Percentiles rank a stretch among this genome's conserved stretches.
phyloP scores from a whole-genome alignment of 1,284 basidiomycete genomes.

The Xerocomus cyaneibrunnescens region DNA sequence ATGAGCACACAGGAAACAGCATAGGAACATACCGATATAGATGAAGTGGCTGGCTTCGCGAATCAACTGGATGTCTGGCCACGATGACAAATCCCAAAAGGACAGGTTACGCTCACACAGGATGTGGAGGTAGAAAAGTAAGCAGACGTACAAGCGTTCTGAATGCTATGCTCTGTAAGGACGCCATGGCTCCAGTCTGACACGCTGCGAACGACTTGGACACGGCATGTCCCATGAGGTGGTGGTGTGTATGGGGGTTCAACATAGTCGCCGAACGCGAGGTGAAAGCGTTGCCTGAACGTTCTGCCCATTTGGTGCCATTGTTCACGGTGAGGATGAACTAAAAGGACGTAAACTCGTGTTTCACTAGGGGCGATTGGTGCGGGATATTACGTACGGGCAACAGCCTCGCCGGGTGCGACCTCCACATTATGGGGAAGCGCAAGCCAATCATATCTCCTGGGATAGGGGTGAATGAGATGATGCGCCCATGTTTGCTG shows the following conservation, averaged over 20 bases:
- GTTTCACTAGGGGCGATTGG: not conserved
- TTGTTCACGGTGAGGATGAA: conserved; percentile 66
- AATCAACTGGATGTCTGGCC: conserved; percentile 77
- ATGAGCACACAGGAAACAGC: not conserved
- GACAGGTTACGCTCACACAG: conserved; percentile 5
- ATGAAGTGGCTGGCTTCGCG: conserved; percentile 83
- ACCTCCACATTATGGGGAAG: conserved; percentile 70
- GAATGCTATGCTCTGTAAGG: conserved; percentile 81
- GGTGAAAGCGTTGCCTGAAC: conserved; percentile 62
- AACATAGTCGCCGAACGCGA: conserved; percentile 33
- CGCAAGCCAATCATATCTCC: conserved; percentile 74
- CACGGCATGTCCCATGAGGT: conserved; percentile 53
- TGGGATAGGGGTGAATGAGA: conserved; percentile 21
- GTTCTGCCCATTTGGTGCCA: conserved; percentile 59
- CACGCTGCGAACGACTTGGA: conserved; percentile 81
- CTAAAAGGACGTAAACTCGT: conserved; percentile 33
- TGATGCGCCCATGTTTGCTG: not conserved
- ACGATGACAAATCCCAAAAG: not conserved
- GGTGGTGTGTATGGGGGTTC: conserved; percentile 44
- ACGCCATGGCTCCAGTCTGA: conserved; percentile 93
- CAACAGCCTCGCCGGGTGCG: conserved; percentile 65
- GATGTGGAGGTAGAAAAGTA: not conserved
- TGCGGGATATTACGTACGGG: conserved; percentile 41
- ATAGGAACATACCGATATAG: conserved; percentile 70
- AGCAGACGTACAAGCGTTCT: conserved; percentile 72